These are phyloP conservation scores for Gymnopilus dilepis DNA, from an alignment of 768 basidiomycete species.

Conservation along the genomic window DNA sequence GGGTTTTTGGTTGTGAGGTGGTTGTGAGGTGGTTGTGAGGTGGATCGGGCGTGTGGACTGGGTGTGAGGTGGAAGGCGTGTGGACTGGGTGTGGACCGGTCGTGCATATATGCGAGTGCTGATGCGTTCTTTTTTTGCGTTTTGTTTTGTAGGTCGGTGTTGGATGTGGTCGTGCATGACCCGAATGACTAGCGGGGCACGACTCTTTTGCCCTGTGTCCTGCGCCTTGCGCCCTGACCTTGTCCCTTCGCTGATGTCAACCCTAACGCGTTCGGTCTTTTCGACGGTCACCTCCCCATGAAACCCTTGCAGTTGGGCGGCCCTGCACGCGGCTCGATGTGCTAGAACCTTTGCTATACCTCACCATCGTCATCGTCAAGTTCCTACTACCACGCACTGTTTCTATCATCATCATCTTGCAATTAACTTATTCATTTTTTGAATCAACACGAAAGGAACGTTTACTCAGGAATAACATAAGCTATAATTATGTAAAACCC, in stretches of 20 bases:
- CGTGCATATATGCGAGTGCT: too few species aligned
- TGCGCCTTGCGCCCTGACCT: not conserved
- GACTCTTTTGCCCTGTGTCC: not conserved
- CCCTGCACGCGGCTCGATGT: too few species aligned
- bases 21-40: too few species aligned
- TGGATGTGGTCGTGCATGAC: constrained; percentile 79
- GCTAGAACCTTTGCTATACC: too few species aligned
- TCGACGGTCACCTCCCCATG: too few species aligned
- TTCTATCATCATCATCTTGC: not conserved
- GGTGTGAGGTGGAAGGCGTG: too few species aligned
- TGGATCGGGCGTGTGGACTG: too few species aligned
- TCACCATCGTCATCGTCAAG: too few species aligned
- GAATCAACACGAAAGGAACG: not conserved
- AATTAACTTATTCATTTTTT: not conserved
- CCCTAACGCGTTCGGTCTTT: too few species aligned
- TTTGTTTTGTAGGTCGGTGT: constrained; percentile 56
- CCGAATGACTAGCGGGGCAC: constrained; percentile 30
- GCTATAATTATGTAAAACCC: not conserved
- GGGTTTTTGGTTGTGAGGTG: too few species aligned
- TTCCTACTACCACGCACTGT: not conserved
- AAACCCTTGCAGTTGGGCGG: too few species aligned
- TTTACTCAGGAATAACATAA: not conserved
- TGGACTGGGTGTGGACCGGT: too few species aligned
- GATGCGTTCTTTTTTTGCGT: not conserved
- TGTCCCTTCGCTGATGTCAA: not conserved